These are phyloP conservation scores for Salix exigua DNA, from an alignment of 345 rosid genomes.

Conservation along the genomic window DNA sequence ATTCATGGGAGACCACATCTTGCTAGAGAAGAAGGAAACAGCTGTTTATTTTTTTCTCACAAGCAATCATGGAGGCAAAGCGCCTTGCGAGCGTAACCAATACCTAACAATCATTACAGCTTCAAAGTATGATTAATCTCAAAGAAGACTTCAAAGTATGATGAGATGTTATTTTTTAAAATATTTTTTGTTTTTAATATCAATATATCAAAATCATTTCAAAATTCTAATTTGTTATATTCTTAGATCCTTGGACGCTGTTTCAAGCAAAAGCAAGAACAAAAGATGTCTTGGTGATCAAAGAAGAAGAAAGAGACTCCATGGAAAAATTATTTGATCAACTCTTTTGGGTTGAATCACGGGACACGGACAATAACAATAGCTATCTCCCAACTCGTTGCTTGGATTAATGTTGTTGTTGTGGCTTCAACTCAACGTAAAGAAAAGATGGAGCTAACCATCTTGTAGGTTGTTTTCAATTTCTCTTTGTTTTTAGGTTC, in stretches of 20 bases:
- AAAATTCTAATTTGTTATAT: too few species aligned
- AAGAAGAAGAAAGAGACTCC: background rate
- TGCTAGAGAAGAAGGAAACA: background rate
- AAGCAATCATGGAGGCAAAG: background rate
- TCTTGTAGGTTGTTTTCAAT: too few species aligned
- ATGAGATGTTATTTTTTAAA: too few species aligned
- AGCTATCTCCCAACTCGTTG: background rate
- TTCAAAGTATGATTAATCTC: too few species aligned
- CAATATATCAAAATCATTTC: too few species aligned
- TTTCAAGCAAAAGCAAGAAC: too few species aligned
- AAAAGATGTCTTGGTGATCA: background rate
- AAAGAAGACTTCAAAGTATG: background rate
- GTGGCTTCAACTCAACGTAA: constrained; percentile 29
- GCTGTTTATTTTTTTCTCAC: background rate
- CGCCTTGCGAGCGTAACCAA: background rate
- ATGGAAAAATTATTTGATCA: background rate
- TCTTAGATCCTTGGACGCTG: too few species aligned
- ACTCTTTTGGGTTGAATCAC: background rate
- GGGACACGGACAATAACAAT: background rate
- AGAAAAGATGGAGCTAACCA: too few species aligned
- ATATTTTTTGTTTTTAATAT: too few species aligned
- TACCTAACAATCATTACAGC: background rate
- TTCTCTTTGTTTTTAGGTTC: too few species aligned
- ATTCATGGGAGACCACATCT: background rate
- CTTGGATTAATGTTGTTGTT: background rate